Conservation (phyloP, 1,284 basidiomycete genomes). For the Leccinum variabile region DNA sequence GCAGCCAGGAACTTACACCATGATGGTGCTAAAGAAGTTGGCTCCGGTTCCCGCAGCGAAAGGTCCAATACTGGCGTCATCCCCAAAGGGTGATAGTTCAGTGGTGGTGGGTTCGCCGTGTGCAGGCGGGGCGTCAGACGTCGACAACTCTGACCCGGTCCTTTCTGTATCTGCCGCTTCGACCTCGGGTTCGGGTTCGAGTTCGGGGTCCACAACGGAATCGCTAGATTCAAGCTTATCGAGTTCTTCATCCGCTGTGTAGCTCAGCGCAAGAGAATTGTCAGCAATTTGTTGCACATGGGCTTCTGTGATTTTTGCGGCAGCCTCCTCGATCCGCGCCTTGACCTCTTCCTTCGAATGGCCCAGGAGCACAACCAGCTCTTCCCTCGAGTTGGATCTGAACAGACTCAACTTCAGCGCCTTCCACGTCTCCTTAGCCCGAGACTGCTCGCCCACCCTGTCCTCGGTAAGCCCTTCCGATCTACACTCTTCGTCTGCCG, state of each 20-base stretch:
- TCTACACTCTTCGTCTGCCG: too few species aligned
- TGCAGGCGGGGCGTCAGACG: too few species aligned
- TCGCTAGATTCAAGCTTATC: conserved; percentile 50
- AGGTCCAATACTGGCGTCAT: too few species aligned
- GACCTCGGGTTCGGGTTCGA: conserved; percentile 46
- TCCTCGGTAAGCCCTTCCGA: too few species aligned
- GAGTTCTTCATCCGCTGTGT: conserved; percentile 42
- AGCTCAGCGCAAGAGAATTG: conserved; percentile 32
- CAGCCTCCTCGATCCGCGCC: conserved; percentile 77
- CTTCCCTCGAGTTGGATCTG: conserved; percentile 45
- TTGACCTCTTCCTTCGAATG: conserved; percentile 91
- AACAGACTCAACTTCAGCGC: too few species aligned
- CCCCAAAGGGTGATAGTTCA: too few species aligned
- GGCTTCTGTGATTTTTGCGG: conserved; percentile 66
- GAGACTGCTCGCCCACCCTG: too few species aligned
- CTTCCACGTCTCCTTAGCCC: too few species aligned
- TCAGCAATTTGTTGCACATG: conserved; percentile 26
- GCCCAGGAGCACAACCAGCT: conserved; percentile 88
- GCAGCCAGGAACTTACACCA: conserved; percentile 67
- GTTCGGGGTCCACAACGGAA: conserved; percentile 71
- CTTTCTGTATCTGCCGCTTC: conserved; percentile 46
- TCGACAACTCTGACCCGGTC: conserved; percentile 63
- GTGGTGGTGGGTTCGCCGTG: too few species aligned
- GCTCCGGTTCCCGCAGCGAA: too few species aligned
- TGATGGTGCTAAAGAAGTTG: conserved; percentile 36